phyloP scores from a whole-genome alignment of 768 basidiomycete species.

The Albatrellus ellisii region DNA sequence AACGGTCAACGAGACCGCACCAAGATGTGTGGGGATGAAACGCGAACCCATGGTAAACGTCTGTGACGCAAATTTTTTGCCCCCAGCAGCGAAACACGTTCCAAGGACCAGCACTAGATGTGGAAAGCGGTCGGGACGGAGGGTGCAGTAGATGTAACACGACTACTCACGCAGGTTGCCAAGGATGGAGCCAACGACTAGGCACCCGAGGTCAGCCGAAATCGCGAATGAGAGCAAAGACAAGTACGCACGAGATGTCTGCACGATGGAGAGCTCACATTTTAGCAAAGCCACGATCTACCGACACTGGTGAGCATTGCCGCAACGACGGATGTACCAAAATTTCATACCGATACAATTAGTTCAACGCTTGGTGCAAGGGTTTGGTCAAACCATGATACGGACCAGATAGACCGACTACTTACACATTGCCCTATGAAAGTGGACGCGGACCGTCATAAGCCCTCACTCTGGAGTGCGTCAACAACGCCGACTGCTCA shows the following conservation, averaged over 20 bases:
- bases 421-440: slow-evolving; percentile 19
- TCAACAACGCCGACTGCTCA: slow-evolving; percentile 21
- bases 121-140: slow-evolving; percentile 2
- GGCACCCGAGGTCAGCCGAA: not conserved
- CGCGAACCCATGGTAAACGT: slow-evolving; percentile 60
- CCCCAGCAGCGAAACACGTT: slow-evolving; percentile 86
- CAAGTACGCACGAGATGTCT: slow-evolving; percentile 26
- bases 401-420: not conserved
- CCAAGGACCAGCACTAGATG: slow-evolving; percentile 65
- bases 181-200: slow-evolving; percentile 33
- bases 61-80: slow-evolving; percentile 65
- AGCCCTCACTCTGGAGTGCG: slow-evolving; percentile 1
- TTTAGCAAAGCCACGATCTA: slow-evolving; percentile 33
- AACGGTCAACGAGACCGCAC: not conserved
- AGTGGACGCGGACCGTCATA: not conserved
- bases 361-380: slow-evolving; percentile 23
- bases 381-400: not conserved
- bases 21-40: not conserved
- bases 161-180: slow-evolving; percentile 27
- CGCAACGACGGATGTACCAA: not conserved
- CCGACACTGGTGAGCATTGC: slow-evolving; percentile 6
- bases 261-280: slow-evolving; percentile 31
- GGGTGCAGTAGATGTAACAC: not conserved
- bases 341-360: slow-evolving; percentile 25
- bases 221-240: not conserved